phyloP scores from a whole-genome alignment of 371 early-diverging fungal species.

The Parasitella parasitica region DNA sequence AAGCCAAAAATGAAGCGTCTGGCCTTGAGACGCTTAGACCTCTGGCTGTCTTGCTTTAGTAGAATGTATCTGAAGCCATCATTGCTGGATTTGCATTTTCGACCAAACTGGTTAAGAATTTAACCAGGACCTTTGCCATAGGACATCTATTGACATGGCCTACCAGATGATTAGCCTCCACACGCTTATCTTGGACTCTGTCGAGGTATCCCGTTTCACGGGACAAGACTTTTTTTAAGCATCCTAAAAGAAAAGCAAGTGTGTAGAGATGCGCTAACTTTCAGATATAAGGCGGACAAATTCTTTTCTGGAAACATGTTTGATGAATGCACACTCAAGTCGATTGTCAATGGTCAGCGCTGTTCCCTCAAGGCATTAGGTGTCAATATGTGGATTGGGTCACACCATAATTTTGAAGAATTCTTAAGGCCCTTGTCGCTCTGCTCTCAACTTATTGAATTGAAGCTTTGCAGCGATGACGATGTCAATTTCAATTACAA shows the following conservation, averaged over 20 bases:
- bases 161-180: not conserved
- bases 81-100: not conserved
- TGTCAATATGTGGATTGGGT: conserved; percentile 7
- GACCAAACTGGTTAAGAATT: not conserved
- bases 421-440: not conserved
- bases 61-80: not conserved
- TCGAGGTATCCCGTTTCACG: conserved; percentile 3
- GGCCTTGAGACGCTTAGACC: not conserved
- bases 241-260: not conserved
- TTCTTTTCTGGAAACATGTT: not conserved
- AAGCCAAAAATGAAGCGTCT: not conserved
- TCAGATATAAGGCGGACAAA: not conserved
- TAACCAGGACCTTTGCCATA: not conserved
- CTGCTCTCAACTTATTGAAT: not conserved
- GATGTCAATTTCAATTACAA: not conserved
- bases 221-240: not conserved
- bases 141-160: not conserved
- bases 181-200: not conserved
- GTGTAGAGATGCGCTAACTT: not conserved
- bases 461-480: conserved; percentile 7
- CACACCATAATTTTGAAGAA: not conserved
- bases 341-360: not conserved
- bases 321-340: not conserved
- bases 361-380: not conserved
- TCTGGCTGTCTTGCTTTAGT: conserved; percentile 8